A percentile compares a stretch with the other conserved stretches of the same genome.
Conservation (phyloP, 441 rosid species). For the Aquilaria agallochum region DNA sequence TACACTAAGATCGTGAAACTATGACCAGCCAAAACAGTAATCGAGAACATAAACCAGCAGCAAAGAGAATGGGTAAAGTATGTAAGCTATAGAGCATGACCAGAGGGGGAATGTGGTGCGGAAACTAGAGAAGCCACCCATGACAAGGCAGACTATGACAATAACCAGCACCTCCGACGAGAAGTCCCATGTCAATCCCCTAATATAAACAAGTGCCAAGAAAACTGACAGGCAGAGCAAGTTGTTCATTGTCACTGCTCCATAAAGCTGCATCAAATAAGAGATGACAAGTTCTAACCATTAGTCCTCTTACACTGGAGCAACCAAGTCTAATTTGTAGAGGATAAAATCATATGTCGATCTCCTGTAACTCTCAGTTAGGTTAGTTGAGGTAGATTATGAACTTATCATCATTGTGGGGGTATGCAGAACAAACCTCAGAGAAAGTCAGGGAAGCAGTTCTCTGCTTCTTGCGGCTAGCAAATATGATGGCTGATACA, state of each 20-base stretch:
- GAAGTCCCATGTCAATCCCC: conserved; percentile 94
- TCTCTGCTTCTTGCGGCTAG: conserved; percentile 63
- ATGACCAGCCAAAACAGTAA: conserved; percentile 73
- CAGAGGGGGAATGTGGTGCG: conserved; percentile 81
- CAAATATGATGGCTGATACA: conserved; percentile 79
- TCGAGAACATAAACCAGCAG: conserved; percentile 83
- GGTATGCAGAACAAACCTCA: conserved; percentile 45
- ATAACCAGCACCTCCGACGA: conserved; percentile 78
- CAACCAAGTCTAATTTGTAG: too few species aligned
- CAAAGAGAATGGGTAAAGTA: conserved; percentile 78
- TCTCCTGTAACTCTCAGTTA: too few species aligned
- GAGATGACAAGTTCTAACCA: too few species aligned
- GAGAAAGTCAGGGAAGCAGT: conserved; percentile 86
- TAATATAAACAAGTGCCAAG: conserved; percentile 65
- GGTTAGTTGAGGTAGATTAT: too few species aligned
- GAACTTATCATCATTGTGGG: too few species aligned
- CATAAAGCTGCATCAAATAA: conserved; percentile 61
- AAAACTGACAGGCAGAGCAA: conserved; percentile 84
- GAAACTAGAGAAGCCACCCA: conserved; percentile 78
- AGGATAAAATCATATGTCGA: too few species aligned
- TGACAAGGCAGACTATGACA: conserved; percentile 69
- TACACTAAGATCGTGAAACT: conserved; percentile 7
- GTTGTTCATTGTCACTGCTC: conserved; percentile 85
- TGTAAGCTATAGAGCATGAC: conserved; percentile 63
- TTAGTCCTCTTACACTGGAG: too few species aligned